Evolutionary conservation across 2,329 filamentous ascomycete species (phyloP), one percentile per base, ranked within the genome.

Genomic region (Fusarium sp.): DNA sequence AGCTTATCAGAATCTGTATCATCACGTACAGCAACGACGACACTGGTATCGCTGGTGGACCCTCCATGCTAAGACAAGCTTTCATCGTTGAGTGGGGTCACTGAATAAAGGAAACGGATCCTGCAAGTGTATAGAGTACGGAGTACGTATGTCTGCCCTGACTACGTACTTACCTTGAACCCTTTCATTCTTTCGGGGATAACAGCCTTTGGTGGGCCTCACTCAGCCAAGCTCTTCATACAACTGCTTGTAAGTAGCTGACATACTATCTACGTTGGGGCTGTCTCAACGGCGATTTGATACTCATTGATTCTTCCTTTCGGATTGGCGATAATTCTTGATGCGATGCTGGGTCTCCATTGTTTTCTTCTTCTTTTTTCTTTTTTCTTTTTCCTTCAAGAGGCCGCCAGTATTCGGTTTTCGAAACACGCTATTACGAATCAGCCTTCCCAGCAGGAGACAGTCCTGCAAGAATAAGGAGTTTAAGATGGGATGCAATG

Each of bases 381-480:
- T n/a, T 12, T 50, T 18, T 33, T 23, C 23, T 38, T 20, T 35
- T 33, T 23, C 12, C 37, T 16, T 31, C 18, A 10, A 39, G 12
- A 23, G 29, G 18, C 47, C 11, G 38, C n/a, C 20, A 58, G 13
- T 16, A 13, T 41, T 60, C 31, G 18, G 31, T 47, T 65, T 35
- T 57, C 47, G 41, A 65, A 65, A 60, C 53, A 18, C 52, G 28
- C 60, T 63, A 63, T 41, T 26, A 9, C n/a, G 15, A 50, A 38
- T 26, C 47, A 23, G 24, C n/a, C n/a, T 46, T 46, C n/a, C n/a
- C 35, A 33, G 39, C 31, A 57, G 21, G 21, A n/a, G 53, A 21
- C 28, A 31, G 7, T 41, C 12, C 60, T 70, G 68, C 68, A 70
- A 41, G 67, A 61, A 68, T 57, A 65, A 68, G 68, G 68, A 57